Conservation (phyloP, 345 rosid species). For the Salix viminalis region DNA sequence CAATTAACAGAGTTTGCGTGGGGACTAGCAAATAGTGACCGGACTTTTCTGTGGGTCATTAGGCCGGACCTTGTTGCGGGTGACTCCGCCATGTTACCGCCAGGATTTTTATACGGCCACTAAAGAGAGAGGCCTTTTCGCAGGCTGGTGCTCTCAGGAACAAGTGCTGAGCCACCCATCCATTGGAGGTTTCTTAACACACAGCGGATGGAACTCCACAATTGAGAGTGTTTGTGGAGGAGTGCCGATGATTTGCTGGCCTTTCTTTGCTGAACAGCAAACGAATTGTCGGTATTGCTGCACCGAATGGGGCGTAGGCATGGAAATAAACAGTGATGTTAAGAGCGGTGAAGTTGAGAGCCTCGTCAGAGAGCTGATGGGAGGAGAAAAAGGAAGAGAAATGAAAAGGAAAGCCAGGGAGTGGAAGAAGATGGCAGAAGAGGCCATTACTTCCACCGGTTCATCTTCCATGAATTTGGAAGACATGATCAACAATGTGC, state of each 20-base stretch:
- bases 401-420: slow-evolving; percentile 19
- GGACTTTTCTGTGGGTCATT: slow-evolving; percentile 8
- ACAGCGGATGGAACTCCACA: slow-evolving; percentile 26
- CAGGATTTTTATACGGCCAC: neutral
- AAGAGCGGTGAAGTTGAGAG: slow-evolving; percentile 20
- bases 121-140: slow-evolving; percentile 5
- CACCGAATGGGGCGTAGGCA: slow-evolving; percentile 15
- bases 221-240: slow-evolving; percentile 16
- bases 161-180: slow-evolving; percentile 11
- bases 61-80: slow-evolving; percentile 15
- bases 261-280: slow-evolving; percentile 24
- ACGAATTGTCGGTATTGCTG: slow-evolving; percentile 15
- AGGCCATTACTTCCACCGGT: neutral
- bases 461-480: slow-evolving; percentile 18
- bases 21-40: slow-evolving; percentile 16
- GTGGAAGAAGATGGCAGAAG: slow-evolving; percentile 15
- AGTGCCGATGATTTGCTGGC: slow-evolving; percentile 27
- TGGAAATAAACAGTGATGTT: slow-evolving; percentile 20
- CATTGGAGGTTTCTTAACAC: slow-evolving; percentile 14
- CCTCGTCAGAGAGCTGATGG: slow-evolving; percentile 22
- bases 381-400: slow-evolving; percentile 14
- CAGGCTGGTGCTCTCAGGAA: slow-evolving; percentile 19
- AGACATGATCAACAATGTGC: neutral
- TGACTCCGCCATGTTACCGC: neutral
- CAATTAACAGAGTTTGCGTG: slow-evolving; percentile 15